Evolutionary conservation across 257 asterid species (phyloP).

Genomic region (Nicotiana undulata): DNA sequence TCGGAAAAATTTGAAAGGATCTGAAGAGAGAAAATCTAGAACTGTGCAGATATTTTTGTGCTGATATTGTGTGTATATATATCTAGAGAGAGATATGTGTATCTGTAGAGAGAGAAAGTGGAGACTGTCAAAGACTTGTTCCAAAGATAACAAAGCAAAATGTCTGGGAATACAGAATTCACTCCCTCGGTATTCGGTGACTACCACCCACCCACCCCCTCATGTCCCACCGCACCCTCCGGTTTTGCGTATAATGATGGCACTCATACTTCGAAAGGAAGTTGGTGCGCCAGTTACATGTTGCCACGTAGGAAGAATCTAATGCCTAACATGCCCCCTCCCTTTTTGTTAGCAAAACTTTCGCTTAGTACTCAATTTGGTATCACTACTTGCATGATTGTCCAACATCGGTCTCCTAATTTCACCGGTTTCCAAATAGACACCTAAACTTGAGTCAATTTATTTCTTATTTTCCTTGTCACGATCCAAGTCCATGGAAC

Average conservation of each 20-base stretch:
- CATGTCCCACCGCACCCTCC: background rate
- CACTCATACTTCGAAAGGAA: background rate
- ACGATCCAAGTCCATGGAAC: too few relatives aligned
- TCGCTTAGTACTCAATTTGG: too few relatives aligned
- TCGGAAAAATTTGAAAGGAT: constrained; percentile 12
- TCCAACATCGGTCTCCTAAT: too few relatives aligned
- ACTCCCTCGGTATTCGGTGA: background rate
- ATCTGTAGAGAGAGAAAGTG: background rate
- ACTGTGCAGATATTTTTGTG: background rate
- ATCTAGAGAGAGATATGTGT: background rate
- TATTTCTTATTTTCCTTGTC: too few relatives aligned
- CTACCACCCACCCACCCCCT: too few relatives aligned
- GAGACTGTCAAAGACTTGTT: background rate
- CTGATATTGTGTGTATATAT: background rate
- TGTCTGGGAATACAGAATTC: too few relatives aligned
- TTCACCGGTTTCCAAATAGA: too few relatives aligned
- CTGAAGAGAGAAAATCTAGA: constrained; percentile 11
- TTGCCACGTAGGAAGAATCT: background rate
- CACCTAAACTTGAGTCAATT: too few relatives aligned
- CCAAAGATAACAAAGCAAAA: too few relatives aligned
- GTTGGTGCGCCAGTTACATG: background rate
- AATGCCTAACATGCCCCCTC: background rate
- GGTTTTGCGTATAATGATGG: background rate
- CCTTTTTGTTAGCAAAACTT: too few relatives aligned
- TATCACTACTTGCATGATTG: too few relatives aligned